Percentiles rank a stretch among this genome's conserved stretches.
Conservation (phyloP, 1,284 basidiomycete species). For the Hortiboletus rubellus region DNA sequence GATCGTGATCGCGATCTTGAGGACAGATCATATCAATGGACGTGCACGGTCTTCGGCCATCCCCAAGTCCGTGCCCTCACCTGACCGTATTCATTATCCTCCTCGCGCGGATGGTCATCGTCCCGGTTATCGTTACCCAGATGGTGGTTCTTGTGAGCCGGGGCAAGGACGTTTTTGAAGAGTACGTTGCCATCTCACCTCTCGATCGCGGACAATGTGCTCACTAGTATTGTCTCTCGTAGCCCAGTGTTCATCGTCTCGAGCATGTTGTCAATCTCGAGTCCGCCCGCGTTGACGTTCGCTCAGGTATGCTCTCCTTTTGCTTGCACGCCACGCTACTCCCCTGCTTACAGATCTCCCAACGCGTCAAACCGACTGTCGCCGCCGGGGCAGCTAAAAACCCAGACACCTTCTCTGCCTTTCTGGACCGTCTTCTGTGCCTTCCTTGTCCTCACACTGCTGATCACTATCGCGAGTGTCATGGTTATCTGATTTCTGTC, state of each 20-base stretch:
- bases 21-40: not conserved
- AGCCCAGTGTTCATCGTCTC: constrained; percentile 86
- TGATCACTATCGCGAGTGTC: constrained; percentile 73
- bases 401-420: constrained; percentile 35
- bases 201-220: too few species aligned
- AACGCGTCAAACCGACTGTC: constrained; percentile 1
- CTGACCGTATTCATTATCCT: constrained; percentile 80
- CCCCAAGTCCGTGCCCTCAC: not conserved
- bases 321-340: too few species aligned
- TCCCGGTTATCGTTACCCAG: constrained; percentile 77
- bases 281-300: constrained; percentile 80
- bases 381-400: not conserved
- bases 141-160: constrained; percentile 63
- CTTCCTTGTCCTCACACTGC: constrained; percentile 81
- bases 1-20: constrained; percentile 1
- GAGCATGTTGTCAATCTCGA: constrained; percentile 72
- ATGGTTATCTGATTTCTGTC: constrained; percentile 42
- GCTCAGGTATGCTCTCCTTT: constrained; percentile 56
- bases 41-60: not conserved
- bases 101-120: constrained; percentile 80
- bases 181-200: constrained; percentile 50
- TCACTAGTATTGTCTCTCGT: not conserved
- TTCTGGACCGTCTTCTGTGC: constrained; percentile 82
- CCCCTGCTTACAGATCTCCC: constrained; percentile 18
- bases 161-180: constrained; percentile 55